A percentile compares a stretch with the other conserved stretches of the same genome.
Evolutionary conservation across 371 early-diverging fungal genomes (phyloP).

Genomic region (Rhizopus microsporus): DNA sequence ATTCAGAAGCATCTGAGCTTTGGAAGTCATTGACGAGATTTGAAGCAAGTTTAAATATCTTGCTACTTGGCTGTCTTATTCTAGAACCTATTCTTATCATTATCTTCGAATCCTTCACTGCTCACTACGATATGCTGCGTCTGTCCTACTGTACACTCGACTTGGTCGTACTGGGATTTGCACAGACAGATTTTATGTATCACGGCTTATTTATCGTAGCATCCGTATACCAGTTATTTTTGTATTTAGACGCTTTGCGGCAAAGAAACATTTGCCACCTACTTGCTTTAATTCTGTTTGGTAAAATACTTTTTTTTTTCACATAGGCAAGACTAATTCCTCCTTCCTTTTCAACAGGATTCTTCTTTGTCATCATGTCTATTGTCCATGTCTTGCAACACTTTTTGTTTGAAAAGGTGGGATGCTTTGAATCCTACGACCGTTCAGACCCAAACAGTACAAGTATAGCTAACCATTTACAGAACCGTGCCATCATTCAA

Average conservation of each 20-base stretch:
- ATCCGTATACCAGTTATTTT: slow-evolving; percentile 14
- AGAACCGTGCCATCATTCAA: background rate
- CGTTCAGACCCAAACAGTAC: background rate
- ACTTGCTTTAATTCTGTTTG: slow-evolving; percentile 17
- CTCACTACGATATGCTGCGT: slow-evolving; percentile 13
- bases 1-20: background rate
- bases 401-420: slow-evolving; percentile 16
- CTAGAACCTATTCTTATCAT: slow-evolving; percentile 9
- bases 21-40: background rate
- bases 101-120: slow-evolving; percentile 14
- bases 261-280: slow-evolving; percentile 16
- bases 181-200: slow-evolving; percentile 18
- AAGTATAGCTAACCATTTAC: background rate
- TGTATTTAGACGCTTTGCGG: slow-evolving; percentile 18
- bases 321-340: no score
- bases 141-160: slow-evolving; percentile 13
- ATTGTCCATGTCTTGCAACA: slow-evolving; percentile 22
- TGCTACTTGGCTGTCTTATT: background rate
- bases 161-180: slow-evolving; percentile 4
- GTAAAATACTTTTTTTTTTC: slow-evolving; percentile 4
- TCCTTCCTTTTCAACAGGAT: slow-evolving; percentile 6
- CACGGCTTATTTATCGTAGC: slow-evolving; percentile 14
- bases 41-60: background rate
- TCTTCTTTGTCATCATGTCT: slow-evolving; percentile 12
- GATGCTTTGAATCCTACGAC: slow-evolving; percentile 8